Base-by-base conservation (phyloP, 176 grass and related monocot species). In the bread wheat (Triticum aestivum) region DNA sequence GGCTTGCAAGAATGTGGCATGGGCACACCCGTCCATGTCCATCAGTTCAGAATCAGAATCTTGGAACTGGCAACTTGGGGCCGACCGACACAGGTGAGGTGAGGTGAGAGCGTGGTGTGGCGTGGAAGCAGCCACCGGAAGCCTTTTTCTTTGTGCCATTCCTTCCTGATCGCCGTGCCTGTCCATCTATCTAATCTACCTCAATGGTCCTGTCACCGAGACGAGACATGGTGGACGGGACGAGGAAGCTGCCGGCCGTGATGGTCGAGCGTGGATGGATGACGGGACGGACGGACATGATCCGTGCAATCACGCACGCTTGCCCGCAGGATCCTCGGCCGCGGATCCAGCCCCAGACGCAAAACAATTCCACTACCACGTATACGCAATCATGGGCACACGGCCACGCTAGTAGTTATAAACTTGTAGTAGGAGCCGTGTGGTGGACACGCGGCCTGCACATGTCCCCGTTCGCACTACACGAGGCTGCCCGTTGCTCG, bases 301-400 rank as follows among this genome's bases (percentile, higher is more conserved):
- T 83, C 11, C 67, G 20, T 6, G 67, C 74, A 79, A 83, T 90
- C 79, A 74, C 66, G 73, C 64, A 9, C 17, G 77, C 82, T 61
- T 34, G 72, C 37, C 64, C 45, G 24, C 71, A 7, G 58, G 74
- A 79, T 30, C 33, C 10, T 18, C 27, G 10, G 10, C n/a, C n/a
- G 37, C 12, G 23, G 17, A 80, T 79, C 71, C 63, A 29, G 71
- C 71, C 41, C n/a, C 70, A n/a, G 38, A 26, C 37, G 64, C 5
- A 54, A 56, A 62, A 62, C 20, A 9, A 51, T 54, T 14, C 42
- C 2, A 44, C 41, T 37, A 63, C 34, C 20, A 44, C 70, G 2
- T 2, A 38, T 7, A 23, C 23, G 41, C 81, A 79, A 84, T 89
- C 87, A 73, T 84, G 21, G 39, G 6, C 11, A 2, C 11, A 73